These are phyloP conservation scores for Erysimum cheiranthoides DNA, from an alignment of 345 rosid species.

Conservation along the genomic window DNA sequence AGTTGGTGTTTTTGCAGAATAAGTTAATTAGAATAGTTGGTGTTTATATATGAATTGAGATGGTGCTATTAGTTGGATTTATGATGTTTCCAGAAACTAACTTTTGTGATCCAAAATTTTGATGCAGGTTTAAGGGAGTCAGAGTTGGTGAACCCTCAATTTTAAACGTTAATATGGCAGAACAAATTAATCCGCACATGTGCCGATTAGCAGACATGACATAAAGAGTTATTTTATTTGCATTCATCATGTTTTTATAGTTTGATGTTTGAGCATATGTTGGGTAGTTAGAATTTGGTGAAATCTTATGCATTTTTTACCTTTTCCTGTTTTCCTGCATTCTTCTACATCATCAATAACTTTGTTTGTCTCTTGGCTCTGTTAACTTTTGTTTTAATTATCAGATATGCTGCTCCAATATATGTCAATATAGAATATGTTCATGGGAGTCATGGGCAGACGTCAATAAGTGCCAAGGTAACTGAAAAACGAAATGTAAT, in stretches of 20 bases:
- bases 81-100: constrained; percentile 13
- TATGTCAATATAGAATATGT: constrained; percentile 73
- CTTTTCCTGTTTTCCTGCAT: not conserved
- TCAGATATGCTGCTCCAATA: constrained; percentile 89
- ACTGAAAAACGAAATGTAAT: constrained; percentile 12
- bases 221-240: constrained; percentile 49
- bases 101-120: not conserved
- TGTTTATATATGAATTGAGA: not conserved
- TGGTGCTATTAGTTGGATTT: constrained; percentile 10
- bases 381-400: constrained; percentile 26
- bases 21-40: not conserved
- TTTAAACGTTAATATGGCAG: constrained; percentile 41
- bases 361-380: constrained; percentile 4
- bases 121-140: constrained; percentile 73
- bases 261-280: constrained; percentile 15
- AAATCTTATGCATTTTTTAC: constrained; percentile 3
- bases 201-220: constrained; percentile 88
- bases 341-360: not conserved
- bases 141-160: constrained; percentile 71
- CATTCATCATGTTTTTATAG: not conserved
- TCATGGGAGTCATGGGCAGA: constrained; percentile 58
- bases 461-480: constrained; percentile 59
- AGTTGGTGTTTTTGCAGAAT: not conserved
- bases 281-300: constrained; percentile 6
- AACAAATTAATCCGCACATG: constrained; percentile 65